phyloP scores from a whole-genome alignment of 192 early-diverging fungal genomes.

The Chytriomyces sp. region DNA sequence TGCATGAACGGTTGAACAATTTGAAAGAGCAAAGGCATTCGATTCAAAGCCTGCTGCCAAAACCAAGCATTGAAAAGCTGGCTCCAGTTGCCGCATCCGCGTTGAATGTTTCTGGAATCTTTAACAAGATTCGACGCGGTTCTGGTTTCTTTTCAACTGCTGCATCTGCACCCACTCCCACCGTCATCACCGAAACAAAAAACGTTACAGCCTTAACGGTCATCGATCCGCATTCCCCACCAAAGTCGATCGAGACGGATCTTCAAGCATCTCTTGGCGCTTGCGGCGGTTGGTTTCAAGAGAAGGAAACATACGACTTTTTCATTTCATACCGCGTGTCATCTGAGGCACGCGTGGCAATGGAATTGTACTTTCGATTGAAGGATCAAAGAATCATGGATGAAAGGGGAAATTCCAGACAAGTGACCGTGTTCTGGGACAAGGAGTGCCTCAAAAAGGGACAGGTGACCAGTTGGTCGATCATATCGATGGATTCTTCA shows the following conservation, averaged over 20 bases:
- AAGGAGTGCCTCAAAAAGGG: conserved; percentile 37
- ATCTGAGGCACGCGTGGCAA: conserved; percentile 30
- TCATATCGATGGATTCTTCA: too few relatives aligned
- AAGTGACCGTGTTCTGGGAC: conserved; percentile 25
- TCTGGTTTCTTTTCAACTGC: background rate
- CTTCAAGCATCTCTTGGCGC: conserved; percentile 16
- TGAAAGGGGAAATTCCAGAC: conserved; percentile 14
- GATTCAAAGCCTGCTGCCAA: background rate
- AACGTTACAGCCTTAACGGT: background rate
- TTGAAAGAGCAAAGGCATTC: background rate
- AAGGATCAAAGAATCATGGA: conserved; percentile 32
- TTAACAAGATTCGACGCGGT: background rate
- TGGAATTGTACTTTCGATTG: conserved; percentile 36
- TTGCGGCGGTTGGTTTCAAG: conserved; percentile 21
- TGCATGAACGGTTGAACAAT: background rate
- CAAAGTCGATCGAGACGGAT: background rate
- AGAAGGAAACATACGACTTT: conserved; percentile 36
- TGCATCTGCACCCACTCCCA: background rate
- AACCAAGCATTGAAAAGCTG: background rate
- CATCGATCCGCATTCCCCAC: background rate
- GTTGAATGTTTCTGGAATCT: background rate
- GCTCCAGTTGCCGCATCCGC: background rate
- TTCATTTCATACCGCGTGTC: conserved; percentile 40
- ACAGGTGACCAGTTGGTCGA: too few relatives aligned
- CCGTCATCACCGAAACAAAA: background rate